These are phyloP conservation scores for Russula olivacea DNA, from an alignment of 768 basidiomycete species.

Conservation along the genomic window DNA sequence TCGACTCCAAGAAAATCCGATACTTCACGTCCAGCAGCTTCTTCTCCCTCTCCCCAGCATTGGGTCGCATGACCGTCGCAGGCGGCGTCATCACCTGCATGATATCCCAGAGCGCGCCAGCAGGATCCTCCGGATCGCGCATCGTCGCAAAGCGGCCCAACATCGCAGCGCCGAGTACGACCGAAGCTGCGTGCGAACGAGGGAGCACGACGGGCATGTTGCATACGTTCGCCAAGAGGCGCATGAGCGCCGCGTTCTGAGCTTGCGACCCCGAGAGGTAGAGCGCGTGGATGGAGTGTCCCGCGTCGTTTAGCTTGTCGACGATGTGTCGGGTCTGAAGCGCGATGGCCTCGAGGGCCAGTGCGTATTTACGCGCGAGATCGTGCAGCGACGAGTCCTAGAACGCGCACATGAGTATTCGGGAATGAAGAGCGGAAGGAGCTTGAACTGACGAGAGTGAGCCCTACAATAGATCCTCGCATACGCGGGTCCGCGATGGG, in stretches of 20 bases:
- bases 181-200: constrained; percentile 65
- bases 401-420: background rate
- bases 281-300: constrained; percentile 75
- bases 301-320: constrained; percentile 80
- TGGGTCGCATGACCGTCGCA: constrained; percentile 64
- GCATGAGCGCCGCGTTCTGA: constrained; percentile 83
- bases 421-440: background rate
- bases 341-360: constrained; percentile 88
- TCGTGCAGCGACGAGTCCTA: constrained; percentile 70
- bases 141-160: constrained; percentile 82
- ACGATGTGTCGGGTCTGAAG: constrained; percentile 94
- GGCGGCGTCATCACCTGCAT: constrained; percentile 97
- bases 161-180: constrained; percentile 92
- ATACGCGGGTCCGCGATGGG: constrained; percentile 94
- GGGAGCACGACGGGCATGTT: constrained; percentile 80
- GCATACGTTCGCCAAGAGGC: constrained; percentile 83
- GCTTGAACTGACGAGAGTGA: constrained; percentile 54
- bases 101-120: constrained; percentile 77
- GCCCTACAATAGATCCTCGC: constrained; percentile 86
- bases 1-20: constrained; percentile 82
- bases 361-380: constrained; percentile 85
- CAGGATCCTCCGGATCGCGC: constrained; percentile 42
- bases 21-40: constrained; percentile 87
- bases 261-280: constrained; percentile 95
- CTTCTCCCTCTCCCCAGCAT: constrained; percentile 55